Evolutionary conservation across 176 grass and related monocot genomes (phyloP), one percentile per base, ranked within the genome.

Genomic region (Musa itinerans): DNA sequence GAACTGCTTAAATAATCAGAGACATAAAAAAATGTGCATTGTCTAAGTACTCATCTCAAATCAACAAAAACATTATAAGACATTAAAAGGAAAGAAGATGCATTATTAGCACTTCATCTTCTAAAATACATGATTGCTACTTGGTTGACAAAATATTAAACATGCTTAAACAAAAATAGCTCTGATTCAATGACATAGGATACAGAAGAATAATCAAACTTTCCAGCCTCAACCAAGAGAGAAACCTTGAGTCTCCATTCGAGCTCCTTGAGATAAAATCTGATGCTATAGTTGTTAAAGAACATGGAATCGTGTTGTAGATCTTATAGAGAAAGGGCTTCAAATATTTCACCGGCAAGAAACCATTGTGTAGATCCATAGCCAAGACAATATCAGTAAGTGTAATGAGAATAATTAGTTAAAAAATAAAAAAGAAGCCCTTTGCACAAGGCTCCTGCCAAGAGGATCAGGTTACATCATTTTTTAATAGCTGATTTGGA

Each of bases 161-260:
- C 9, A 56, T 10, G 72, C 22, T 27, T 1, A 55, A 74, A 55
- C 10, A 74, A 53, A 8, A 29, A 10, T 12, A 34, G 51, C 10
- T 43, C 34, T 9, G 15, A 70, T 11, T 48, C 29, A n/a, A 75
- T 49, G 74, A 64, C 72, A 75, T 85, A 89, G 90, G 90, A 92
- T 92, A 92, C 86, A 78, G 81, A 64, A 83, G 84, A 29, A 43
- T 74, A 65, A 84, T 83, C 68, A 87, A 87, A 78, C 72, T 68
- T 70, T 80, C 26, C 29, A 27, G 54, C 79, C 69, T 82, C 84
- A 84, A 68, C 64, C 80, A 87, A 85, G 74, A 79, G 16, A 53
- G 80, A 83, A 84, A 79, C 69, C 83, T 86, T 83, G 66, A 74
- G 74, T 58, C 49, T 23, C 72, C 77, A 75, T 87, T 78, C 66